Evolutionary conservation across 176 grass and related monocot species (phyloP).

Genomic region (Aegilops tauschii): DNA sequence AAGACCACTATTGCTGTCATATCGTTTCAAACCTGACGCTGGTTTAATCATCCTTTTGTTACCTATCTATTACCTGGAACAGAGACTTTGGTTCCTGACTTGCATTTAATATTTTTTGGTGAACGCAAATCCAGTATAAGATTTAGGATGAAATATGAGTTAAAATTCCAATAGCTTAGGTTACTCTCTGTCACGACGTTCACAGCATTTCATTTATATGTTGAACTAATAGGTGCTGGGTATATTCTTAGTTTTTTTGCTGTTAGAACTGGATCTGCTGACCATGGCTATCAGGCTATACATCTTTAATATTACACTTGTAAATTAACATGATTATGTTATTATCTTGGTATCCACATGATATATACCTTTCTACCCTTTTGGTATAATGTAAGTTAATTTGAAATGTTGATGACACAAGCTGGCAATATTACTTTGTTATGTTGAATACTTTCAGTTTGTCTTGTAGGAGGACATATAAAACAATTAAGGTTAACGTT

Average conservation of each 20-base stretch:
- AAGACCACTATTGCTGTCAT: background rate
- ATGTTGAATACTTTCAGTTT: slow-evolving; percentile 23
- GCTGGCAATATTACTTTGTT: slow-evolving; percentile 10
- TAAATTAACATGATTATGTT: background rate
- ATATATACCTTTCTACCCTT: background rate
- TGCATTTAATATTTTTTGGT: background rate
- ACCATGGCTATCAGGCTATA: background rate
- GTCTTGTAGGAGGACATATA: slow-evolving; percentile 32
- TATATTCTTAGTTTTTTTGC: slow-evolving; percentile 15
- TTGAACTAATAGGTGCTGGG: background rate
- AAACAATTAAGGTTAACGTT: slow-evolving; percentile 18
- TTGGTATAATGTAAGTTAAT: slow-evolving; percentile 1
- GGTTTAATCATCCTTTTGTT: background rate
- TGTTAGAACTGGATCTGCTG: slow-evolving; percentile 1
- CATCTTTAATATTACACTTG: slow-evolving; percentile 8
- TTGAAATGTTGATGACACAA: slow-evolving; percentile 1
- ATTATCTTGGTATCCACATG: slow-evolving; percentile 26
- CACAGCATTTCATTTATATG: slow-evolving; percentile 5
- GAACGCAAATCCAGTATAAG: background rate
- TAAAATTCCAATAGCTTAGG: background rate
- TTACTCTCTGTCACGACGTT: background rate
- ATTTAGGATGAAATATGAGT: background rate
- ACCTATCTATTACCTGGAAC: background rate
- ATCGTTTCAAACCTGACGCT: background rate
- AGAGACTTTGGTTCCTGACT: background rate